Evolutionary conservation across 2,329 filamentous ascomycete species (phyloP).

Genomic region (Tolypocladium guangdongense): DNA sequence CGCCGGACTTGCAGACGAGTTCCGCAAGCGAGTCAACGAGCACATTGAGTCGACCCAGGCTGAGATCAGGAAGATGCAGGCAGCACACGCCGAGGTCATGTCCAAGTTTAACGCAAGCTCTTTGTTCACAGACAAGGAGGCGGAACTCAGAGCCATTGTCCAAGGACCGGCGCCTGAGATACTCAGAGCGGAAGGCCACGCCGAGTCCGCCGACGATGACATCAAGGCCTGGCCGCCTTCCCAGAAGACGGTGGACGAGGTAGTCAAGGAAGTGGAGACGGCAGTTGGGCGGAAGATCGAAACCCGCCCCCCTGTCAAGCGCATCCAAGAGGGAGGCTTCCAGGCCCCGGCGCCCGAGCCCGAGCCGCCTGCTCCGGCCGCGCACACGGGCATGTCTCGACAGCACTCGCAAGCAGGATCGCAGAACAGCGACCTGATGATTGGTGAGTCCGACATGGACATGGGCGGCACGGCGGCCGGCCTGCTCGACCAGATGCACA

Average conservation of each 20-base stretch:
- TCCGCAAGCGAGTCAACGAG: conserved; percentile 65
- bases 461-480: conserved; percentile 55
- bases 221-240: conserved; percentile 20
- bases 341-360: conserved; percentile 48
- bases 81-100: conserved; percentile 65
- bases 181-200: conserved; percentile 51
- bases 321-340: conserved; percentile 68
- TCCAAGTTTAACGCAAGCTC: conserved; percentile 63
- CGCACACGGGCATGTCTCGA: conserved; percentile 32
- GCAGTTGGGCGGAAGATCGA: conserved; percentile 57
- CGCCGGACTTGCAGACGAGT: conserved; percentile 68
- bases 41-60: conserved; percentile 62
- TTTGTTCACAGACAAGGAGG: conserved; percentile 62
- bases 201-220: conserved; percentile 39
- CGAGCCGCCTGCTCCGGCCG: conserved; percentile 15
- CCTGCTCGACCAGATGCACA: conserved; percentile 59
- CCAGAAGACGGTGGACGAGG: conserved; percentile 55
- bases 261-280: conserved; percentile 64
- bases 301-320: conserved; percentile 52
- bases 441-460: conserved; percentile 51
- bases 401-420: conserved; percentile 45
- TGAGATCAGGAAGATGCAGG: conserved; percentile 78
- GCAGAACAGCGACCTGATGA: conserved; percentile 42
- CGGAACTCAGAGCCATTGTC: conserved; percentile 57
- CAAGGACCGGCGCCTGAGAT: conserved; percentile 49